phyloP scores from a whole-genome alignment of 768 basidiomycete genomes.

The Tricholoma bakamatsutake region DNA sequence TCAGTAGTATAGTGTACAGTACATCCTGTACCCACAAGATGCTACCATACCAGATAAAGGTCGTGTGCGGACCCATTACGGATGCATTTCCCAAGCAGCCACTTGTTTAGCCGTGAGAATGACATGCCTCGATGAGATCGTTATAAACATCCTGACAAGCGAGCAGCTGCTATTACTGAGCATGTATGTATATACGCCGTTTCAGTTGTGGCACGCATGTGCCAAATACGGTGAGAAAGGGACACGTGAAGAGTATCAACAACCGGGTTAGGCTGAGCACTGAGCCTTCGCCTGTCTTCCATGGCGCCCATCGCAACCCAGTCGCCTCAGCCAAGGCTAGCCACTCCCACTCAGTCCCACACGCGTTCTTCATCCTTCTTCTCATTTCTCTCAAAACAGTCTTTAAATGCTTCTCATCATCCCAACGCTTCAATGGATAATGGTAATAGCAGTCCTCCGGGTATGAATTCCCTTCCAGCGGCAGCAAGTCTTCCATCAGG shows the following conservation, averaged over 20 bases:
- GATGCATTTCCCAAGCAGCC: neutral
- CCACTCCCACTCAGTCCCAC: slow-evolving; percentile 27
- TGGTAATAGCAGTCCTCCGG: neutral
- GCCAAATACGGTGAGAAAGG: too few relatives aligned
- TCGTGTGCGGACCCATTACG: neutral
- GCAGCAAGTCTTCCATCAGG: neutral
- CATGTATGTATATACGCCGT: too few relatives aligned
- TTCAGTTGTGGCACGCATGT: neutral
- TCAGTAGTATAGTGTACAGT: neutral
- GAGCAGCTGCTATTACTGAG: neutral
- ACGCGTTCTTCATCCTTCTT: slow-evolving; percentile 62
- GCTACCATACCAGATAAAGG: neutral
- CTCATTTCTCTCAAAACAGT: slow-evolving; percentile 44
- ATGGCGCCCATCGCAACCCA: slow-evolving; percentile 16
- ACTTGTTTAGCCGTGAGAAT: neutral
- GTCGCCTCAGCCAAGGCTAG: slow-evolving; percentile 15
- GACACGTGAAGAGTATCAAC: neutral
- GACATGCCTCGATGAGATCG: too few relatives aligned
- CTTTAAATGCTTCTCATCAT: slow-evolving; percentile 20
- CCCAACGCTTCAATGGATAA: slow-evolving; percentile 9
- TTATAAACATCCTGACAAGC: too few relatives aligned
- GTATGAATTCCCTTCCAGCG: slow-evolving; percentile 2
- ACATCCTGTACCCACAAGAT: neutral
- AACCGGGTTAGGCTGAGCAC: too few relatives aligned
- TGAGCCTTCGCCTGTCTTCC: too few relatives aligned